Conservation (phyloP, 345 rosid genomes). For the Odontarrhena argentea region DNA sequence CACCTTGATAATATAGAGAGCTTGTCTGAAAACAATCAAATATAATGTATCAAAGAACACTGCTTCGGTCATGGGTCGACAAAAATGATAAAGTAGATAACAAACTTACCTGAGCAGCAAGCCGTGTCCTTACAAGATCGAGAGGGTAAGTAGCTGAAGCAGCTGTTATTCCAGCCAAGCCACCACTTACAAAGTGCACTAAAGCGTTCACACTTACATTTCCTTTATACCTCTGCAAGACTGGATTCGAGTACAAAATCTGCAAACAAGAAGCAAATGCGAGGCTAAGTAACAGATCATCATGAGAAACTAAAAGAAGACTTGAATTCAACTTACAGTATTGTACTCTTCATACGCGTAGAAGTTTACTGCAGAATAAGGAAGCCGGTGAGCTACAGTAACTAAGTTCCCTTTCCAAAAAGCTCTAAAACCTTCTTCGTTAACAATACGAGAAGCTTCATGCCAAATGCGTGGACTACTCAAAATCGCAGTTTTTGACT, state of each 20-base stretch:
- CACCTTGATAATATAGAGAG: constrained; percentile 73
- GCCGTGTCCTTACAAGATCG: constrained; percentile 96
- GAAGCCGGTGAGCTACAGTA: constrained; percentile 91
- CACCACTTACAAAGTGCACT: constrained; percentile 79
- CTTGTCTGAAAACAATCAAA: constrained; percentile 63
- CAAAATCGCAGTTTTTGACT: constrained; percentile 62
- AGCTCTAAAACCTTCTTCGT: constrained; percentile 94
- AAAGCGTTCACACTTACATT: constrained; percentile 51
- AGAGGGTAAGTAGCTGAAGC: constrained; percentile 96
- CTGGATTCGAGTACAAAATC: constrained; percentile 59
- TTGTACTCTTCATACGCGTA: constrained; percentile 81
- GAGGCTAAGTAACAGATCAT: constrained; percentile 8
- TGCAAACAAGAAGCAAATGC: constrained; percentile 32
- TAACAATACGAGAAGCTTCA: constrained; percentile 80
- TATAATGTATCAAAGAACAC: constrained; percentile 10
- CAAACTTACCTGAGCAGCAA: constrained; percentile 81
- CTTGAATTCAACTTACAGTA: constrained; percentile 34
- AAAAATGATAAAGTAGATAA: neutral
- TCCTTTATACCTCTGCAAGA: constrained; percentile 47
- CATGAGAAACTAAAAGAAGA: constrained; percentile 9
- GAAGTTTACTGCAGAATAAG: constrained; percentile 87
- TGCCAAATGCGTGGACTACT: constrained; percentile 79
- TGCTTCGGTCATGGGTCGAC: neutral
- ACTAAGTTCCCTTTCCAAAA: constrained; percentile 98
- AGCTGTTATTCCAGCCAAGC: constrained; percentile 95